Evolutionary conservation across 371 early-diverging fungal genomes (phyloP).

Genomic region (Saksenaea vasiformis): DNA sequence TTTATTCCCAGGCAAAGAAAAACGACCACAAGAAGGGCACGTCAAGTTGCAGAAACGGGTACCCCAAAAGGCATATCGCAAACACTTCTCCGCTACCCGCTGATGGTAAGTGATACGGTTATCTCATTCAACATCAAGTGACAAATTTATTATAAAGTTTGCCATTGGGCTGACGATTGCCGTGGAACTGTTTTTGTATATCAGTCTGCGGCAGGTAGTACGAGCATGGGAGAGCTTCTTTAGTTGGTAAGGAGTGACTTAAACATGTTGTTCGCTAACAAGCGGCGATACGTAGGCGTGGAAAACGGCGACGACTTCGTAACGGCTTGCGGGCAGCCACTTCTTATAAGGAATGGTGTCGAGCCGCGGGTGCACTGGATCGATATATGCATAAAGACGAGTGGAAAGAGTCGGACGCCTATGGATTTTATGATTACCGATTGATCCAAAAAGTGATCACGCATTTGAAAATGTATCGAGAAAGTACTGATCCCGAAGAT

Average conservation of each 20-base stretch:
- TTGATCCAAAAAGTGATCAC: slow-evolving; percentile 68
- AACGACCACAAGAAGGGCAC: slow-evolving; percentile 23
- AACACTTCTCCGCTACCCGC: slow-evolving; percentile 59
- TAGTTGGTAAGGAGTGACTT: slow-evolving; percentile 54
- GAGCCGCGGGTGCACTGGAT: slow-evolving; percentile 72
- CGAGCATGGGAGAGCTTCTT: slow-evolving; percentile 72
- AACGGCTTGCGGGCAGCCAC: slow-evolving; percentile 50
- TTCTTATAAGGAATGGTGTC: slow-evolving; percentile 73
- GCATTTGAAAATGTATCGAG: slow-evolving; percentile 40
- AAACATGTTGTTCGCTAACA: not conserved
- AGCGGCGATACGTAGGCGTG: slow-evolving; percentile 45
- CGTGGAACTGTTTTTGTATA: slow-evolving; percentile 70
- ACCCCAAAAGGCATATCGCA: slow-evolving; percentile 52
- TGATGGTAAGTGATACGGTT: slow-evolving; percentile 51
- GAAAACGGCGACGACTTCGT: slow-evolving; percentile 53
- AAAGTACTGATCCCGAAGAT: slow-evolving; percentile 30
- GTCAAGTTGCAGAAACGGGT: slow-evolving; percentile 29
- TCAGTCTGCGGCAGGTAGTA: slow-evolving; percentile 72
- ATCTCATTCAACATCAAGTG: not conserved
- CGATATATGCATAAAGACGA: slow-evolving; percentile 65
- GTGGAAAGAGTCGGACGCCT: slow-evolving; percentile 71
- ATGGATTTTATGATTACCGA: slow-evolving; percentile 69
- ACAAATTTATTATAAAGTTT: slow-evolving; percentile 36
- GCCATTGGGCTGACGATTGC: slow-evolving; percentile 61
- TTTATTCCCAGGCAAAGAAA: slow-evolving; percentile 42